Evolutionary conservation across 495 filamentous ascomycete species (phyloP).

Genomic region (Diplogelasinospora grovesii): DNA sequence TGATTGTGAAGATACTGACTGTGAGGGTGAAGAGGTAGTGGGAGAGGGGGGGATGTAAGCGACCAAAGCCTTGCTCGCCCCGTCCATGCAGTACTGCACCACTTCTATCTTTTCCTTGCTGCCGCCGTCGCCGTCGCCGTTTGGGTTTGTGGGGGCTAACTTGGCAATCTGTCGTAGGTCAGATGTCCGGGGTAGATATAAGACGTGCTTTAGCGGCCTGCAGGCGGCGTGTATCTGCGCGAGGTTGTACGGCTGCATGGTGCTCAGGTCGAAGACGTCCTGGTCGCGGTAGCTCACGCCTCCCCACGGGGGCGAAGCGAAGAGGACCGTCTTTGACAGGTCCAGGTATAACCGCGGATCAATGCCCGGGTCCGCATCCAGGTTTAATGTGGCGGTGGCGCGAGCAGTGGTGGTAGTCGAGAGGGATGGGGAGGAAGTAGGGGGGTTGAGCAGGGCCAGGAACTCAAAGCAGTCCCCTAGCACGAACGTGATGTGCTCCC

Average conservation of each 20-base stretch:
- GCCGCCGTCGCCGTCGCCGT: conserved; percentile 6
- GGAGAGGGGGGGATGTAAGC: conserved; percentile 38
- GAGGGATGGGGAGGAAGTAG: not conserved
- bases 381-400: conserved; percentile 10
- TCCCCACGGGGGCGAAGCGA: conserved; percentile 94
- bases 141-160: conserved; percentile 41
- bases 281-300: conserved; percentile 75
- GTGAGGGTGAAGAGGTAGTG: too few relatives aligned
- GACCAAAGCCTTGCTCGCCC: conserved; percentile 74
- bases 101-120: conserved; percentile 57
- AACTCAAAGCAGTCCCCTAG: conserved; percentile 72
- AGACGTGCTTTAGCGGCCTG: conserved; percentile 45
- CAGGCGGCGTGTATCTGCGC: conserved; percentile 55
- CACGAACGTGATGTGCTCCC: conserved; percentile 68
- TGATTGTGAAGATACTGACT: too few relatives aligned
- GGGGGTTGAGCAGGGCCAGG: conserved; percentile 21
- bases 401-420: not conserved
- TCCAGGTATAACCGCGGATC: too few relatives aligned
- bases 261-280: conserved; percentile 73
- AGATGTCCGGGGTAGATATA: conserved; percentile 86
- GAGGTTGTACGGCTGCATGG: conserved; percentile 82
- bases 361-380: conserved; percentile 31
- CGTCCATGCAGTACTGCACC: conserved; percentile 86
- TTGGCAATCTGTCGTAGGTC: conserved; percentile 76
- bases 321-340: conserved; percentile 56